Conservation (phyloP, 176 grass and related monocot genomes). For the Luzula sylvatica region DNA sequence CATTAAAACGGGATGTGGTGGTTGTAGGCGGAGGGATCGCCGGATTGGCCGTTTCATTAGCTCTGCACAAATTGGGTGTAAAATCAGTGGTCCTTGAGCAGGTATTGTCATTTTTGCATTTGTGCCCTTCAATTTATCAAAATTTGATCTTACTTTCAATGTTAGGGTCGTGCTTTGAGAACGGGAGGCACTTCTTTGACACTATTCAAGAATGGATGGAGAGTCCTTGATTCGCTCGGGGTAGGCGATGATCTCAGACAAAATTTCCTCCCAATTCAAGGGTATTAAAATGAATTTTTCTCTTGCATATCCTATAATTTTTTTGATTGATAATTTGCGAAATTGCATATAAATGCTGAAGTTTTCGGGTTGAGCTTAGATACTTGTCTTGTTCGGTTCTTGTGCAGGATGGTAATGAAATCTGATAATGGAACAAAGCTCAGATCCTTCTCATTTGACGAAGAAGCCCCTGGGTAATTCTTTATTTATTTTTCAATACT, state of each 20-base stretch:
- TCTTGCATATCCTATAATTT: neutral
- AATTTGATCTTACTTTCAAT: no score
- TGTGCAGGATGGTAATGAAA: conserved; percentile 71
- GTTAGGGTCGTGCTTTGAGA: conserved; percentile 39
- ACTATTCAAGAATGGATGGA: conserved; percentile 90
- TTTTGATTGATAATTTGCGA: neutral
- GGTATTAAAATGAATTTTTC: conserved; percentile 25
- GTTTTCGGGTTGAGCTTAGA: conserved; percentile 4
- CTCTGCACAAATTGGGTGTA: conserved; percentile 62
- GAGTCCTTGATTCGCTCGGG: conserved; percentile 67
- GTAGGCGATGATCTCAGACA: conserved; percentile 78
- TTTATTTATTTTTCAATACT: neutral
- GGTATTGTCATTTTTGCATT: neutral
- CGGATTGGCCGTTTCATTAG: conserved; percentile 56
- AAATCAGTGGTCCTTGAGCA: conserved; percentile 64
- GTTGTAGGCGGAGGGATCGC: conserved; percentile 84
- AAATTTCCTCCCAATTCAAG: conserved; percentile 63
- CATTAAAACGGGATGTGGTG: conserved; percentile 36
- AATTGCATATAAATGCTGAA: neutral
- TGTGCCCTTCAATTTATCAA: no score
- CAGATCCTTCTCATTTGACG: conserved; percentile 67
- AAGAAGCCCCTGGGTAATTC: conserved; percentile 73
- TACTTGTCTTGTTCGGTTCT: conserved; percentile 33
- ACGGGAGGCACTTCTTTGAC: conserved; percentile 81
- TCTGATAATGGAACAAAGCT: conserved; percentile 51